Evolutionary conservation across 306 rosid genomes (phyloP).

Genomic region (Elaeagnus macrophylla): DNA sequence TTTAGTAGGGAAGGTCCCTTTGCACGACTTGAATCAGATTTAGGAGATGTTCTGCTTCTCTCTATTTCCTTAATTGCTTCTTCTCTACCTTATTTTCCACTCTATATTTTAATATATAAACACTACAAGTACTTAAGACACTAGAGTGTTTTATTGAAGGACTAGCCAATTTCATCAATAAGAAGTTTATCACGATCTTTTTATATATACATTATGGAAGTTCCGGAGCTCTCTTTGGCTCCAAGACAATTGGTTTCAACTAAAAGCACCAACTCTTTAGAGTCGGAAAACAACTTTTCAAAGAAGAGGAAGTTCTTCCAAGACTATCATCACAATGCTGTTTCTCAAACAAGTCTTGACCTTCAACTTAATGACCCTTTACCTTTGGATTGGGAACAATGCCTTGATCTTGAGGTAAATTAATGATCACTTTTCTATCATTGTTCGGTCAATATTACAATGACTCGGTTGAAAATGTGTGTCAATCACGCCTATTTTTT

Average conservation of each 20-base stretch:
- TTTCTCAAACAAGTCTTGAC: conserved; percentile 1
- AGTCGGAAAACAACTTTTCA: conserved; percentile 4
- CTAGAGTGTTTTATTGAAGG: too few species aligned
- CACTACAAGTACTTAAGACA: too few species aligned
- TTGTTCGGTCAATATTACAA: too few species aligned
- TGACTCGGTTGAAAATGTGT: too few species aligned
- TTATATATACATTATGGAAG: conserved; percentile 15
- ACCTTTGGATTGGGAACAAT: conserved; percentile 47
- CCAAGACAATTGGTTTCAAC: conserved; percentile 7
- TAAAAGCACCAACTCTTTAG: neutral
- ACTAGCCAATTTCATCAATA: too few species aligned
- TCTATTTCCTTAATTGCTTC: neutral
- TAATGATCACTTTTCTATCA: conserved; percentile 11
- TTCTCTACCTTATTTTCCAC: neutral
- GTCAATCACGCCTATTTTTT: neutral
- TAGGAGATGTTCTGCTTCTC: neutral
- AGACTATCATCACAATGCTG: conserved; percentile 10
- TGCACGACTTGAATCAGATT: conserved; percentile 12
- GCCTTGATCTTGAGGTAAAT: conserved; percentile 41
- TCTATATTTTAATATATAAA: neutral
- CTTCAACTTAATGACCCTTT: conserved; percentile 36
- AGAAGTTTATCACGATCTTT: neutral
- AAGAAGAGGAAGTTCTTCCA: conserved; percentile 35
- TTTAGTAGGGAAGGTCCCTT: conserved; percentile 10
- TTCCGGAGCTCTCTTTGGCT: conserved; percentile 28